phyloP scores from a whole-genome alignment of 805 yeast species.

The Huiozyma sinensis region DNA sequence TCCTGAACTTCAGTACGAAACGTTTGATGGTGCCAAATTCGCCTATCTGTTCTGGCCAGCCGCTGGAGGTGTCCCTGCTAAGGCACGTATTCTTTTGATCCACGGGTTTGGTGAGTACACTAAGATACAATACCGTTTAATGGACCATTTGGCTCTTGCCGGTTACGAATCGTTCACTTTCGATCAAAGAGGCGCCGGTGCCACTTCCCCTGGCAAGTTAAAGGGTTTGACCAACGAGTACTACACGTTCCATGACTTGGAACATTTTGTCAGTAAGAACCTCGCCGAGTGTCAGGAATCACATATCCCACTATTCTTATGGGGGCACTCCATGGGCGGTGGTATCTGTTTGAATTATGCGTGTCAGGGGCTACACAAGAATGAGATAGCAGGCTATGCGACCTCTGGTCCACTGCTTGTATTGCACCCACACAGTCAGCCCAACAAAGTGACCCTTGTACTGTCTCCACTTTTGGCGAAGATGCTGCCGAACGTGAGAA shows the following conservation, averaged over 20 bases:
- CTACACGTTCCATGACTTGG: constrained; percentile 48
- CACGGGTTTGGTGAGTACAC: constrained; percentile 67
- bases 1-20: constrained; percentile 17
- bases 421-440: constrained; percentile 49
- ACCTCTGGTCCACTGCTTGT: constrained; percentile 51
- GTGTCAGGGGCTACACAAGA: constrained; percentile 40
- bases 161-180: constrained; percentile 62
- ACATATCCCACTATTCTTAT: constrained; percentile 32
- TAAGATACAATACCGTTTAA: constrained; percentile 37
- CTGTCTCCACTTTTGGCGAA: constrained; percentile 34
- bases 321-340: constrained; percentile 81
- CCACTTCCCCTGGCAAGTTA: constrained; percentile 42
- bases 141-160: constrained; percentile 38
- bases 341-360: constrained; percentile 58
- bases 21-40: constrained; percentile 22
- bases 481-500: constrained; percentile 37
- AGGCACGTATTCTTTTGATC: constrained; percentile 48
- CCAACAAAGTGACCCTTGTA: constrained; percentile 35
- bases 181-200: constrained; percentile 72
- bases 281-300: constrained; percentile 13
- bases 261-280: constrained; percentile 33
- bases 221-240: constrained; percentile 49
- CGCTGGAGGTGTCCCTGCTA: constrained; percentile 7
- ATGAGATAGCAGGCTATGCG: constrained; percentile 36
- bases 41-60: constrained; percentile 23